A percentile compares a stretch with the other conserved stretches of the same genome.
Evolutionary conservation across 768 basidiomycete species (phyloP).

Genomic region (Xerocomellus dryophilus): DNA sequence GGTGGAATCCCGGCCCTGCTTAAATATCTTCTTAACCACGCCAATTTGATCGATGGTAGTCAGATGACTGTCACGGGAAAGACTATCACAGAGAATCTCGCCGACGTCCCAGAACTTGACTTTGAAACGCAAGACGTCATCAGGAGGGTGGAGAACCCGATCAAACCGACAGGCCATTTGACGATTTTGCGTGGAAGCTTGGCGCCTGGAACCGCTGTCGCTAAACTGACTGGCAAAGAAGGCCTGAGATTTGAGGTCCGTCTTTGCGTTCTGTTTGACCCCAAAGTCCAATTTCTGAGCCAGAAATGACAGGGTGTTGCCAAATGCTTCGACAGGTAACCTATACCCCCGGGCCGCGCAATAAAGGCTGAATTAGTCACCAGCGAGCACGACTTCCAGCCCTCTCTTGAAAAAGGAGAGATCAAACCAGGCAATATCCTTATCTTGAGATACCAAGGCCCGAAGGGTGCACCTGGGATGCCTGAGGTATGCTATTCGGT

Average conservation of each 20-base stretch:
- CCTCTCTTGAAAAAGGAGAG: constrained; percentile 68
- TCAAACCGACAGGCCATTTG: constrained; percentile 85
- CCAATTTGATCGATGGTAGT: constrained; percentile 74
- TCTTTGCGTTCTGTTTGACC: background rate
- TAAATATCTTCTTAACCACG: constrained; percentile 78
- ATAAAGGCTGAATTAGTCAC: constrained; percentile 4
- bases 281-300: background rate
- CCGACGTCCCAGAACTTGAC: constrained; percentile 67
- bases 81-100: constrained; percentile 84
- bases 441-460: constrained; percentile 86
- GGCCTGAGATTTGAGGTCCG: constrained; percentile 76
- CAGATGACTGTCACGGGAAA: constrained; percentile 90
- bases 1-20: constrained; percentile 83
- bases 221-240: constrained; percentile 93
- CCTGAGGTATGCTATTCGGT: constrained; percentile 53
- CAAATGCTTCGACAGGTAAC: constrained; percentile 72
- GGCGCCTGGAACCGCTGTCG: constrained; percentile 82
- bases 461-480: constrained; percentile 91
- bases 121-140: constrained; percentile 79
- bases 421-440: constrained; percentile 73
- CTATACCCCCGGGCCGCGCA: background rate
- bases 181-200: constrained; percentile 88
- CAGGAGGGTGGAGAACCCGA: constrained; percentile 65
- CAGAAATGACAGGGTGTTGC: constrained; percentile 54
- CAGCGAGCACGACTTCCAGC: constrained; percentile 69